phyloP scores from a whole-genome alignment of 441 rosid species.

The Arabidopsis lyrata region DNA sequence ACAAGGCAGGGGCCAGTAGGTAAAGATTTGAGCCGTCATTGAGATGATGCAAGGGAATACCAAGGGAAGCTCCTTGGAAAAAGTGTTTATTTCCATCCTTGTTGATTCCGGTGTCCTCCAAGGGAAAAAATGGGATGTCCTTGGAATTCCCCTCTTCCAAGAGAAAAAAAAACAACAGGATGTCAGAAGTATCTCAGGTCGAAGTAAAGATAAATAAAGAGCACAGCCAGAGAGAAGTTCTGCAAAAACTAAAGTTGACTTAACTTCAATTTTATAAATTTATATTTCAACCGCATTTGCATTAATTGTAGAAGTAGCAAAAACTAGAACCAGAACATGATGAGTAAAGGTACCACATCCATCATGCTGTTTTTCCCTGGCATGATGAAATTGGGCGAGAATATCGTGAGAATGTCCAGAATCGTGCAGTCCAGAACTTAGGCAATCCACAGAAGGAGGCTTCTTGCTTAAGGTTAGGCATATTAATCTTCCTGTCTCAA shows the following conservation, averaged over 20 bases:
- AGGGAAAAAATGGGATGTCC: conserved; percentile 58
- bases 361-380: conserved; percentile 42
- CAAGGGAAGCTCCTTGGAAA: conserved; percentile 53
- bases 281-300: conserved; percentile 1
- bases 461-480: conserved; percentile 64
- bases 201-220: conserved; percentile 19
- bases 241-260: conserved; percentile 11
- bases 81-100: conserved; percentile 41
- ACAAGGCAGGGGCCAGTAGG: conserved; percentile 67
- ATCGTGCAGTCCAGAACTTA: conserved; percentile 50
- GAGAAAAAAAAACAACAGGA: conserved; percentile 32
- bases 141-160: conserved; percentile 51
- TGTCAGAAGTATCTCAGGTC: conserved; percentile 46
- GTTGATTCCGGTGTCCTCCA: conserved; percentile 45
- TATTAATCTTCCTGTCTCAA: conserved; percentile 46
- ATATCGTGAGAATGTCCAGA: conserved; percentile 45
- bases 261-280: conserved; percentile 18
- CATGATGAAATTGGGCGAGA: conserved; percentile 34
- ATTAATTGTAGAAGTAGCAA: conserved; percentile 23
- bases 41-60: conserved; percentile 73
- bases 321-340: conserved; percentile 29
- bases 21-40: conserved; percentile 81
- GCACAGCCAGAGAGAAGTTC: conserved; percentile 14
- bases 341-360: conserved; percentile 57
- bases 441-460: conserved; percentile 55